These are phyloP conservation scores for Astrocystis sublimbata DNA, from an alignment of 495 filamentous ascomycete species.

Conservation along the genomic window DNA sequence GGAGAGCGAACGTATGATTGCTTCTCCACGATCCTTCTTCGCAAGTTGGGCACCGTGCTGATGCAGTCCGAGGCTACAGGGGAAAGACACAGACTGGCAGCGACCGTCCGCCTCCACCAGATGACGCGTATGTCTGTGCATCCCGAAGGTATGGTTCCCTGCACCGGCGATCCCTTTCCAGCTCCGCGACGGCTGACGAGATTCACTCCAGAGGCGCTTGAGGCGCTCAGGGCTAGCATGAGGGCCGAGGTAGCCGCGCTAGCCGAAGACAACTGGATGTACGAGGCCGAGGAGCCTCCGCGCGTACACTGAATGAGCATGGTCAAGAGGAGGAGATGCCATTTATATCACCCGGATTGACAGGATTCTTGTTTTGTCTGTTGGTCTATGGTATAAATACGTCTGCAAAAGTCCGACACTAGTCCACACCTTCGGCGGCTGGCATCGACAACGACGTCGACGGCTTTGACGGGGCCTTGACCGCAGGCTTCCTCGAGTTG, in stretches of 20 bases:
- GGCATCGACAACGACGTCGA: conserved; percentile 40
- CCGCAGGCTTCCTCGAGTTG: conserved; percentile 42
- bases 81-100: conserved; percentile 52
- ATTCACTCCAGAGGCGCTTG: conserved; percentile 71
- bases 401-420: conserved; percentile 7
- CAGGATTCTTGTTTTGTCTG: conserved; percentile 3
- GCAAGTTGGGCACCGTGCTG: too few relatives aligned
- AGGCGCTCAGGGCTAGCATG: conserved; percentile 69
- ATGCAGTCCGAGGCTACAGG: conserved; percentile 24
- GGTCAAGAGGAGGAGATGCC: neutral
- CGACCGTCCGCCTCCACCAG: conserved; percentile 57
- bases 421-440: conserved; percentile 56
- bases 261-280: conserved; percentile 90
- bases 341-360: too few relatives aligned
- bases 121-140: conserved; percentile 65
- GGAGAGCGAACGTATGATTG: conserved; percentile 46
- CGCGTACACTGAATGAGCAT: conserved; percentile 22
- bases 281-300: conserved; percentile 67
- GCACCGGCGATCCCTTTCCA: conserved; percentile 19
- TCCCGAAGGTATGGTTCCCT: conserved; percentile 60
- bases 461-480: conserved; percentile 43
- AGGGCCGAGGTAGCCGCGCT: conserved; percentile 69
- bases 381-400: conserved; percentile 15
- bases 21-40: too few relatives aligned
- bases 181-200: conserved; percentile 2